A percentile compares a stretch with the other conserved stretches of the same genome.
These are phyloP conservation scores for Pedinophyceae sp. DNA, from an alignment of 139 green algal species.

Conservation along the genomic window DNA sequence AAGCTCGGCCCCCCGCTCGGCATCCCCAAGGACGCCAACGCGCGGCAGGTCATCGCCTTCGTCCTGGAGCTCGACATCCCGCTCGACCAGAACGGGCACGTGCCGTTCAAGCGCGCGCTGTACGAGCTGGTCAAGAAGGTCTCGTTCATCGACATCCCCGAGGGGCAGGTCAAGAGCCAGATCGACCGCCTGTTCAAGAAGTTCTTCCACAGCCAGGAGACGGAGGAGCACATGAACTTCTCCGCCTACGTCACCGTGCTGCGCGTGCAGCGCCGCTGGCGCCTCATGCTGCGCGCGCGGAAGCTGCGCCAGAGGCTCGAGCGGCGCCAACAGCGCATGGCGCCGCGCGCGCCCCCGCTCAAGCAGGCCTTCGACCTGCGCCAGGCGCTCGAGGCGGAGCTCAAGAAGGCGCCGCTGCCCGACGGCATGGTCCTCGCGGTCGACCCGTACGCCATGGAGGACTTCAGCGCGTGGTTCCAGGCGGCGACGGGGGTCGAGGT, in stretches of 20 bases:
- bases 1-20: constrained; percentile 46
- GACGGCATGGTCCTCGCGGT: no score
- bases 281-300: constrained; percentile 27
- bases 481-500: no score
- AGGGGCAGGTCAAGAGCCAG: constrained; percentile 26
- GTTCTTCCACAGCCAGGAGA: constrained; percentile 31
- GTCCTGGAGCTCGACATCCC: constrained; percentile 65
- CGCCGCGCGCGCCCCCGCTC: no score
- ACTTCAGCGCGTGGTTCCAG: no score
- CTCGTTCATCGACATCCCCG: constrained; percentile 40
- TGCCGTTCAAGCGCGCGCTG: constrained; percentile 43
- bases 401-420: no score
- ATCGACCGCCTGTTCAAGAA: constrained; percentile 44
- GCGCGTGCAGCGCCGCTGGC: constrained; percentile 52
- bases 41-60: constrained; percentile 50
- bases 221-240: constrained; percentile 50
- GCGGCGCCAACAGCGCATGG: no score
- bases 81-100: constrained; percentile 24
- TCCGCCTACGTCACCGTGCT: constrained; percentile 41
- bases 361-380: no score
- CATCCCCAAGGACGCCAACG: constrained; percentile 33
- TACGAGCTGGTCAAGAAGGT: constrained; percentile 51
- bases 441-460: no score
- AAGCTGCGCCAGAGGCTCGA: constrained; percentile 7
- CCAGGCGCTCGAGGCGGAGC: no score